Evolutionary conservation across 108 stramenopile species (phyloP), one percentile per base, ranked within the genome.

Genomic region (Pseudonitzschia delicatissima): DNA sequence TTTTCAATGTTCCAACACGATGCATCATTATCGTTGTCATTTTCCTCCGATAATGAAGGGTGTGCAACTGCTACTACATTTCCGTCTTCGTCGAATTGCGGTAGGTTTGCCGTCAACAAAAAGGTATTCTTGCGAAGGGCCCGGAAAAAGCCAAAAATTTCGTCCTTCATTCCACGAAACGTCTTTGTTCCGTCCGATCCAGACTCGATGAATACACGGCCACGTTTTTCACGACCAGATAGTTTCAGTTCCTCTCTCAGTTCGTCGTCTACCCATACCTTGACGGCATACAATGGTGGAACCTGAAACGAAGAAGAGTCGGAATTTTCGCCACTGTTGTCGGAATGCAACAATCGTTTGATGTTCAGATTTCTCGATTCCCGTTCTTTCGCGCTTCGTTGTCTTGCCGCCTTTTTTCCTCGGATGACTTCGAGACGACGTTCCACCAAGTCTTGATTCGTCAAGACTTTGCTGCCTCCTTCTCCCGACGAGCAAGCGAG

Each of bases 191-290:
- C 84, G 28, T 69, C 49, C 3, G 81, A 78, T 5, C 70, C 62
- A 2, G 68, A 25, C 72, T 91, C 87, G 13, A 94, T 70, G 69
- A 94, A 94, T 53, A 91, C 88, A 31, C 93, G 69, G 9, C 93
- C 93, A 31, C 93, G 67, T 62, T 90, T 91, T 77, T 94, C 93
- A 7, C 93, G 59, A 15, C 93, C 93, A 70, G 77, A 85, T 68
- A 94, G 72, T 33, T 77, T 74, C 61, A 94, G 57, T 66, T 91
- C 87, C 17, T 77, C 33, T 18, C 90, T 77, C 15, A 94, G 50
- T 32, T 64, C 69, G 9, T 67, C 73, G 66, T 81, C 84, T 0
- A 91, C 86, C 23, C 83, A 84, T 5, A 94, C 85, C 48, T 86
- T 87, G 25, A 89, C 64, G 17, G 86, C 80, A 79, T 84, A 94